These are phyloP conservation scores for Calonectria pteridis DNA, from an alignment of 2,329 filamentous ascomycete genomes.

Conservation along the genomic window DNA sequence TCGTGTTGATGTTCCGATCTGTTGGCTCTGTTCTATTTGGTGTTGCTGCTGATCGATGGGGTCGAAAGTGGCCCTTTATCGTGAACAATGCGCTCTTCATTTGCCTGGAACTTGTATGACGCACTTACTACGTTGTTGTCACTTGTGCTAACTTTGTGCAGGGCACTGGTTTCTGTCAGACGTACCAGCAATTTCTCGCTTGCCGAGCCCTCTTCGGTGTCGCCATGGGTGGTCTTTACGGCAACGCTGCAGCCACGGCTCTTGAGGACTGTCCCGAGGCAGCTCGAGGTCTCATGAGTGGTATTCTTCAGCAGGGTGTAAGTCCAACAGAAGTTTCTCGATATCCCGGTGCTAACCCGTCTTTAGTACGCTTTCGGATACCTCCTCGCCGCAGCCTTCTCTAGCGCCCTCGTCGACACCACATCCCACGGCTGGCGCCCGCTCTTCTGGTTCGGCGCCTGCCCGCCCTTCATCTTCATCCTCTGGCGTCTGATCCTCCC, in stretches of 20 bases:
- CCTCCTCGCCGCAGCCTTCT: conserved; percentile 69
- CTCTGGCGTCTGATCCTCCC: conserved; percentile 81
- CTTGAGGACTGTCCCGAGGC: conserved; percentile 79
- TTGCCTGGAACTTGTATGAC: conserved; percentile 73
- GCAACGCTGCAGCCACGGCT: conserved; percentile 83
- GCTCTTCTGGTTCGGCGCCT: conserved; percentile 89
- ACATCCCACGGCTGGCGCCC: conserved; percentile 86
- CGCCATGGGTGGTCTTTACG: conserved; percentile 86
- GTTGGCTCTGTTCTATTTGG: conserved; percentile 68
- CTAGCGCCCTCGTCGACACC: conserved; percentile 78
- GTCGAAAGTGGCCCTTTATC: conserved; percentile 79
- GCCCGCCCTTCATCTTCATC: conserved; percentile 85
- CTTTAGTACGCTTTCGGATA: conserved; percentile 74
- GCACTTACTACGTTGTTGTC: neutral
- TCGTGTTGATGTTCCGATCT: conserved; percentile 72
- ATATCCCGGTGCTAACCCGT: neutral
- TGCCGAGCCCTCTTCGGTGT: conserved; percentile 82
- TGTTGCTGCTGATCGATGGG: conserved; percentile 67
- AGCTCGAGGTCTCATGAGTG: conserved; percentile 79
- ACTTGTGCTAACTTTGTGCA: conserved; percentile 39
- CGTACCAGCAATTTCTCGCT: conserved; percentile 78
- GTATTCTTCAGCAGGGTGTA: conserved; percentile 79
- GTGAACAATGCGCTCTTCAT: conserved; percentile 81
- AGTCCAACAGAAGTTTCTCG: conserved; percentile 21
- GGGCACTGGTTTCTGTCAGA: conserved; percentile 76